Conservation (phyloP, 306 rosid species). For the Corylus avellana region DNA sequence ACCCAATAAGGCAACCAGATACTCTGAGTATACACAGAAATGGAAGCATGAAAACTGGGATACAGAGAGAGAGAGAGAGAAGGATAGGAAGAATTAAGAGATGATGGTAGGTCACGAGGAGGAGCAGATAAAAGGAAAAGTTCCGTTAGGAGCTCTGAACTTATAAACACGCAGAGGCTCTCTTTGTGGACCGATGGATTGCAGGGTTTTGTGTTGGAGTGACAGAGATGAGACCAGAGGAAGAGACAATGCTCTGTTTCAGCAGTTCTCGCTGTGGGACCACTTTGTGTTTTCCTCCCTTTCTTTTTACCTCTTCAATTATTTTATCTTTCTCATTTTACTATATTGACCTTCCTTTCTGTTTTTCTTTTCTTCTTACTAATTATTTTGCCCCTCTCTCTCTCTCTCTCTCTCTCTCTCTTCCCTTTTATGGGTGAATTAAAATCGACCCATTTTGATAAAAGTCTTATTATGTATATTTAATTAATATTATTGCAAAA, state of each 20-base stretch:
- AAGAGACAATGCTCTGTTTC: constrained; percentile 70
- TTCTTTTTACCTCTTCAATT: constrained; percentile 39
- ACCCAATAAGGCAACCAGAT: constrained; percentile 20
- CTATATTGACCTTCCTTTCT: constrained; percentile 30
- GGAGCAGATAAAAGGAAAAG: constrained; percentile 43
- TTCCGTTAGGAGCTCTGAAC: constrained; percentile 40
- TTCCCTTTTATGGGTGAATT: background rate
- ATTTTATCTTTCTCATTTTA: constrained; percentile 45
- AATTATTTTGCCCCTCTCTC: background rate
- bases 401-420: background rate
- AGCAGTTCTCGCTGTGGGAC: constrained; percentile 57
- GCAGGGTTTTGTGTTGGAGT: constrained; percentile 3
- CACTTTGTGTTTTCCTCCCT: constrained; percentile 12
- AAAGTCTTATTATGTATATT: no score
- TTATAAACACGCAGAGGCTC: constrained; percentile 33
- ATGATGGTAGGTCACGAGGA: constrained; percentile 44
- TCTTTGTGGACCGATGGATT: background rate
- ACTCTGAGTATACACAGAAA: constrained; percentile 3
- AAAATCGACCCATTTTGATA: no score
- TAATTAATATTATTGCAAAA: no score
- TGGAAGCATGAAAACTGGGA: constrained; percentile 3
- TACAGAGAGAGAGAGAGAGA: background rate
- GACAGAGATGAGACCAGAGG: constrained; percentile 50
- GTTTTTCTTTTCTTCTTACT: background rate
- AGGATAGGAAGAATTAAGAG: constrained; percentile 9